These are phyloP conservation scores for Atkinsonella texensis DNA, from an alignment of 2,329 filamentous ascomycete genomes.

Conservation along the genomic window DNA sequence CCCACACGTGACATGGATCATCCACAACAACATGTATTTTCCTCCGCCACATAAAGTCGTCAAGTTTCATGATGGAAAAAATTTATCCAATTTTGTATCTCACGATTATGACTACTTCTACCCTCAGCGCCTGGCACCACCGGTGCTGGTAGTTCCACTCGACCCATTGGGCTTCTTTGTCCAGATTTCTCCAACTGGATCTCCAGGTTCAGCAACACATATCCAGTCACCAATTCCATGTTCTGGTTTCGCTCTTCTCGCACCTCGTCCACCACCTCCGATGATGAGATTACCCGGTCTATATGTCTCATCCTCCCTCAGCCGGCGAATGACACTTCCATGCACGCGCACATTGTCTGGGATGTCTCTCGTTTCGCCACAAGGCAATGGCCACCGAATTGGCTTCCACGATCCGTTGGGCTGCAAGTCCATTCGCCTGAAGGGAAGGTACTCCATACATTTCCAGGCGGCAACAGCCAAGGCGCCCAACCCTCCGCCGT, in stretches of 20 bases:
- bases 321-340: conserved; percentile 59
- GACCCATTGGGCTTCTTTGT: conserved; percentile 20
- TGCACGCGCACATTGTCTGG: conserved; percentile 60
- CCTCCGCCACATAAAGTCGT: no score
- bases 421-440: conserved; percentile 68
- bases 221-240: conserved; percentile 63
- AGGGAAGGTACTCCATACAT: conserved; percentile 71
- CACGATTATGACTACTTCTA: not conserved
- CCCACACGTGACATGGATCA: no score
- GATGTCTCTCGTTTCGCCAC: conserved; percentile 67
- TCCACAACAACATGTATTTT: no score
- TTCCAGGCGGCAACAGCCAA: conserved; percentile 56
- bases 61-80: no score
- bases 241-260: conserved; percentile 45
- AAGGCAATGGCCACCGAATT: conserved; percentile 68
- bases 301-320: conserved; percentile 51
- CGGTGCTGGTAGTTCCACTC: not conserved
- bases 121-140: not conserved
- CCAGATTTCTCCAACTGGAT: conserved; percentile 59
- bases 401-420: conserved; percentile 64
- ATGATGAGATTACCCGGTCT: conserved; percentile 70
- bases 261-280: conserved; percentile 64
- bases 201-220: conserved; percentile 49
- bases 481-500: conserved; percentile 43
- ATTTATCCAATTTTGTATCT: not conserved